Evolutionary conservation across 2,329 filamentous ascomycete species (phyloP), one percentile per base, ranked within the genome.

Genomic region (Alternaria postmessia): DNA sequence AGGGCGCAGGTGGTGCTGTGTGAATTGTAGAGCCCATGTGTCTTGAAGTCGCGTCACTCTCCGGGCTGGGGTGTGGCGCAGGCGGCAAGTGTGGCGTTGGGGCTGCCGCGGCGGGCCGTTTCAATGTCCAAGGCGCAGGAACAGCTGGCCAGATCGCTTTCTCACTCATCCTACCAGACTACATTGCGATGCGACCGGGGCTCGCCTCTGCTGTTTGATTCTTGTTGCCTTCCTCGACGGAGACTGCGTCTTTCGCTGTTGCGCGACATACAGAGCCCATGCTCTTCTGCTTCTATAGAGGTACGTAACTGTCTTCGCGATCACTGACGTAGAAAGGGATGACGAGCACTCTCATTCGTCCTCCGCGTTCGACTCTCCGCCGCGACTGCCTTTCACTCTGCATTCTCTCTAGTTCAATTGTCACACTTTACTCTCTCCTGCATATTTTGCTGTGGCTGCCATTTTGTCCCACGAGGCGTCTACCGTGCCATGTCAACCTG

Each of bases 201-300:
- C 61, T 64, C 60, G 64, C 69, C 65, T 63, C 70, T 57, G 63
- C 58, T 69, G 66, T 54, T 61, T 75, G 65, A 68, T 61, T 56
- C 36, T 36, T 38, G 34, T 48, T 63, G 56, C 63, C 57, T 59
- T 60, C 32, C 46, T 64, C 53, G 57, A 34, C 43, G 48, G 44
- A 55, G 42, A 57, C 24, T 26, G 55, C 26, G 24, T 38, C 36
- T 58, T 49, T 57, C n/a, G 47, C 46, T 42, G 47, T 54, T 51
- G 52, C 49, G 47, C 53, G 57, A 55, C 42, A 48, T 56, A 54
- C 61, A 53, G 42, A 55, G 64, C 61, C 51, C 62, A 53, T 54
- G 54, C 57, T 59, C 60, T 67, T 69, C 63, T 62, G 55, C 65
- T 75, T 76, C 61, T 73, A 69, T 77, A 75, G 66, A 76, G 73